A percentile compares a stretch with the other conserved stretches of the same genome.
Conservation (phyloP, 2,329 filamentous ascomycete species). For the Colletotrichum chlorophyti region DNA sequence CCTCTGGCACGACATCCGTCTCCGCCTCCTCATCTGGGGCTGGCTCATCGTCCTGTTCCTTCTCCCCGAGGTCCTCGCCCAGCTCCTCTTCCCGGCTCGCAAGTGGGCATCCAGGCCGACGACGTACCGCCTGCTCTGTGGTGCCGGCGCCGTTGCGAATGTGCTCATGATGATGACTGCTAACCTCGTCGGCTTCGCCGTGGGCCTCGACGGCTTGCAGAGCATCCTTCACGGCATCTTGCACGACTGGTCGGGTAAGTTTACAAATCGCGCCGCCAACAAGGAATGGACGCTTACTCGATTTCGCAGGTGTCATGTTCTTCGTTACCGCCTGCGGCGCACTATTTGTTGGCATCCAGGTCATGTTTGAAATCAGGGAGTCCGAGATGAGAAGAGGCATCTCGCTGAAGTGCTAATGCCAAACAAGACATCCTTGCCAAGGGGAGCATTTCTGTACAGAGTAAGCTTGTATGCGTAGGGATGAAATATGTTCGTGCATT, state of each 20-base stretch:
- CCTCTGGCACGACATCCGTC: constrained; percentile 96
- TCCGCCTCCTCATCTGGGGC: constrained; percentile 91
- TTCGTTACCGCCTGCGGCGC: constrained; percentile 73
- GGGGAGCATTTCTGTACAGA: neutral
- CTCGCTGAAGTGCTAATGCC: constrained; percentile 77
- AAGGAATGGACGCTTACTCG: too few species aligned
- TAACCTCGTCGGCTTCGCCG: constrained; percentile 93
- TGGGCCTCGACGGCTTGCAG: constrained; percentile 87
- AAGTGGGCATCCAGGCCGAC: constrained; percentile 75
- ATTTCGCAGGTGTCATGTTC: constrained; percentile 69
- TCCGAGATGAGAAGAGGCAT: constrained; percentile 83
- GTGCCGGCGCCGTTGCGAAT: constrained; percentile 81
- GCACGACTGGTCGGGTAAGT: constrained; percentile 71
- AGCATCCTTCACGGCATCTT: constrained; percentile 79
- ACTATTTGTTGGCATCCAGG: constrained; percentile 84
- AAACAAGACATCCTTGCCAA: neutral
- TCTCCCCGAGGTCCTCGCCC: constrained; percentile 81
- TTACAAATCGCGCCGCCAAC: too few species aligned
- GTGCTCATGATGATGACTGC: constrained; percentile 95
- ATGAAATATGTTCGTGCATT: neutral
- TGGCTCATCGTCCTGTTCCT: constrained; percentile 97
- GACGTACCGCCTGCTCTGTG: constrained; percentile 80
- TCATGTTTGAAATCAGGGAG: constrained; percentile 97
- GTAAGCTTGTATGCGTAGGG: too few species aligned
- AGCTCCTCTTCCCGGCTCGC: constrained; percentile 73